Percentiles rank a stretch among this genome's conserved stretches.
These are phyloP conservation scores for Selaginella moellendorffii DNA, from an alignment of 75 land plant species.

Conservation along the genomic window DNA sequence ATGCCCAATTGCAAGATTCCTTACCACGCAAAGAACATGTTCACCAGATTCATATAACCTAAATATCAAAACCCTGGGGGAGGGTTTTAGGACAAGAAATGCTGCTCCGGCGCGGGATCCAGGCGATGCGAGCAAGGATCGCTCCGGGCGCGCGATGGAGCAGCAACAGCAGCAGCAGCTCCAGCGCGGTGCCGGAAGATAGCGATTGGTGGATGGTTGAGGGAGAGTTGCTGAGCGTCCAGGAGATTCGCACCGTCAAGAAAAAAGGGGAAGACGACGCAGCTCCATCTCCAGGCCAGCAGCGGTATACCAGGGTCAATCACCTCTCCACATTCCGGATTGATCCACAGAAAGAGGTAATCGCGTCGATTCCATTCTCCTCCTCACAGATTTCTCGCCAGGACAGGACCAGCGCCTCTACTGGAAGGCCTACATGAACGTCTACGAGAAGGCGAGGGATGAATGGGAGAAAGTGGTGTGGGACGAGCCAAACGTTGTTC, in stretches of 20 bases:
- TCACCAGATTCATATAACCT: too few relatives aligned
- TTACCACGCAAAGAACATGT: background rate
- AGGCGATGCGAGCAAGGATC: background rate
- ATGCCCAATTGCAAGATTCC: background rate
- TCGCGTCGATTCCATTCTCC: too few relatives aligned
- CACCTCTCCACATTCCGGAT: background rate
- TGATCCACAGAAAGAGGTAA: background rate
- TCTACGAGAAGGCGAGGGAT: background rate
- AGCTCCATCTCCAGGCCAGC: background rate
- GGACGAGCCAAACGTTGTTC: background rate
- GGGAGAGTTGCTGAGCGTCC: background rate
- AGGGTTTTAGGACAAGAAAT: too few relatives aligned
- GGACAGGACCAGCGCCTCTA: background rate
- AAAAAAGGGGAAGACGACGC: background rate
- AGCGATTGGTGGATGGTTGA: background rate
- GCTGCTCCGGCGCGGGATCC: too few relatives aligned
- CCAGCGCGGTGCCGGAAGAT: background rate
- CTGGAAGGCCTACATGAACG: background rate
- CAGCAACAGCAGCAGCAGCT: too few relatives aligned
- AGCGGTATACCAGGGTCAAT: background rate
- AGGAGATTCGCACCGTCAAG: background rate
- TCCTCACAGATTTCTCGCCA: background rate
- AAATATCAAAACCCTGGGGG: too few relatives aligned
- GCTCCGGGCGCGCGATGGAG: background rate
- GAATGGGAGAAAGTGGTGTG: background rate